phyloP scores from a whole-genome alignment of 345 rosid species.

The Lepidium sativum region DNA sequence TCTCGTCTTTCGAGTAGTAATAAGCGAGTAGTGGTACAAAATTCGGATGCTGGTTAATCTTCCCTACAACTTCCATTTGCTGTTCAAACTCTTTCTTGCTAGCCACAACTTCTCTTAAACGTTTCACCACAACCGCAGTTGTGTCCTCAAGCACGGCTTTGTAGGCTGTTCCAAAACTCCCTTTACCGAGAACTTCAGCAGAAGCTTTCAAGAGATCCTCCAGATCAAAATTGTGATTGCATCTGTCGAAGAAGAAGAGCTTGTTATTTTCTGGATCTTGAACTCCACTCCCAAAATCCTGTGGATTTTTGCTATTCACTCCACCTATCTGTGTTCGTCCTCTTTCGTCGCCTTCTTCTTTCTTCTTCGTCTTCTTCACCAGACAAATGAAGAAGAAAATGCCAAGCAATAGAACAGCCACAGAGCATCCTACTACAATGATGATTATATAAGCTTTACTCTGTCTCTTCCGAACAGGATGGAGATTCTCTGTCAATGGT shows the following conservation, averaged over 20 bases:
- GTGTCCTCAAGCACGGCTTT: constrained; percentile 74
- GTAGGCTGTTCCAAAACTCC: constrained; percentile 72
- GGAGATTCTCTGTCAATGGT: constrained; percentile 27
- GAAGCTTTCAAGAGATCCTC: constrained; percentile 87
- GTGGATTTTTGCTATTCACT: constrained; percentile 40
- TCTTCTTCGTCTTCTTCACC: constrained; percentile 30
- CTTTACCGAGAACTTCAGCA: constrained; percentile 88
- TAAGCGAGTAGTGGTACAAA: constrained; percentile 61
- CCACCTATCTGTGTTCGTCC: constrained; percentile 29
- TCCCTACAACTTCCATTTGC: constrained; percentile 64
- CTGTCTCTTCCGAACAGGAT: constrained; percentile 27
- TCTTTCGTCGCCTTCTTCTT: constrained; percentile 9
- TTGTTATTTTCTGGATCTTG: constrained; percentile 88
- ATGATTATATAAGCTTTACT: constrained; percentile 37
- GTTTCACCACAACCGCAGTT: constrained; percentile 68
- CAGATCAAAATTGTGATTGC: constrained; percentile 51
- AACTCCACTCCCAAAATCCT: constrained; percentile 77
- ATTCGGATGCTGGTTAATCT: constrained; percentile 46
- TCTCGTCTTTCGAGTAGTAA: constrained; percentile 60
- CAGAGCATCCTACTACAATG: constrained; percentile 38
- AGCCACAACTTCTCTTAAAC: constrained; percentile 65
- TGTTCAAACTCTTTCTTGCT: constrained; percentile 78
- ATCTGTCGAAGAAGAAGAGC: constrained; percentile 60
- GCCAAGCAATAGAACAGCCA: constrained; percentile 33
- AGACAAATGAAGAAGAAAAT: constrained; percentile 31